Base-by-base conservation (phyloP, 2,329 filamentous ascomycete species). In the Corinectria fuckeliana region DNA sequence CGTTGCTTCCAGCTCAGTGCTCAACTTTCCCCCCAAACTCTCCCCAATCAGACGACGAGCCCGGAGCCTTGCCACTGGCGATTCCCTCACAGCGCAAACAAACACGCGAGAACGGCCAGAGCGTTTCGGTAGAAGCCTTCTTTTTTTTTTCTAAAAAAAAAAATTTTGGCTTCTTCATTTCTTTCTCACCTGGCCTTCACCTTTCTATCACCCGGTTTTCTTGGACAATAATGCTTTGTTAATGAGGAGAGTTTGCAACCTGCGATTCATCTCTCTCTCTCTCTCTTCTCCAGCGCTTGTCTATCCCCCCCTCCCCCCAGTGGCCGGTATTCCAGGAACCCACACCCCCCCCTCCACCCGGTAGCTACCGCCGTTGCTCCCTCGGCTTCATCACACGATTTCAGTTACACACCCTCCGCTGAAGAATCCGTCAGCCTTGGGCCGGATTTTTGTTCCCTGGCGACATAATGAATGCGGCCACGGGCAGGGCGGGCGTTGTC, bases 401-500 rank as follows among this genome's bases (percentile, higher is more conserved):
- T 62, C 68, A 71, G 70, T 73, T 72, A 72, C 71, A 73, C 71
- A 73, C 69, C 68, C 68, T 68, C 65, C 62, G 64, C 67, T 62
- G 58, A 63, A 61, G 65, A 64, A 65, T 61, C 64, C 63, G 61
- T 70, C 64, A 68, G 62, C 63, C 65, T 65, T 67, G 60, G 58
- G 56, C 67, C 63, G 61, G 64, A 66, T 64, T 65, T 63, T 55
- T 60, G 58, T 60, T 53, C 60, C 64, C 62, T 56, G 62, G 59
- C 56, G 54, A 67, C 64, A 74, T 71, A 64, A 78, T 78, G 76
- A 74, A 78, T 72, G 71, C 75, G 58, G 72, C 76, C 51, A 81
- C 81, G 63, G 83, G 83, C 74, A 83, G 82, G 77, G 84, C 84
- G 69, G 85, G 85, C 70, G 75, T 86, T 66, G 81, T 88, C 69